A percentile compares a stretch with the other conserved stretches of the same genome.
Evolutionary conservation across 225 moss, liverwort and hornwort species (phyloP).

Genomic region (Anthoceros angustus): DNA sequence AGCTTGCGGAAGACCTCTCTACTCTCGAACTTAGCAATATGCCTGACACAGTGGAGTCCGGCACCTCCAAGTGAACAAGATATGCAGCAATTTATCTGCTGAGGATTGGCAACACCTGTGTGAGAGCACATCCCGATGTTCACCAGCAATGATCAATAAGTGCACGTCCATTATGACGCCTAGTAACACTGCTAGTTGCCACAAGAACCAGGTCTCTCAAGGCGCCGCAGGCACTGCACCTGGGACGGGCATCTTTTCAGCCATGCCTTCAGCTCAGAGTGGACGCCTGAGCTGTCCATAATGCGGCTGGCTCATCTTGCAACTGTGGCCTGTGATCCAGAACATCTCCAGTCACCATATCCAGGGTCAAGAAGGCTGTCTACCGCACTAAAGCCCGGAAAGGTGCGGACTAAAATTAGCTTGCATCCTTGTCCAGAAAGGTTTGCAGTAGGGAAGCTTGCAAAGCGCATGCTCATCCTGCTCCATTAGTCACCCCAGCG

Average conservation of each 20-base stretch:
- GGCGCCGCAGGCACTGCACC: background rate
- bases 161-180: background rate
- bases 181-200: background rate
- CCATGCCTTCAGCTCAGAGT: background rate
- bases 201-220: background rate
- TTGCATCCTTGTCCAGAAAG: background rate
- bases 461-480: no score
- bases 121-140: background rate
- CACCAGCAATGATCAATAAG: background rate
- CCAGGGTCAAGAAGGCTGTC: background rate
- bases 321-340: background rate
- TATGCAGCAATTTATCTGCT: background rate
- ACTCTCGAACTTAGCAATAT: background rate
- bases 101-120: background rate
- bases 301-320: background rate
- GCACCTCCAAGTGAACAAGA: background rate
- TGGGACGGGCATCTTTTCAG: constrained; percentile 1
- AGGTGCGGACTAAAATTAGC: background rate
- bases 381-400: background rate
- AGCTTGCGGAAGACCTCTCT: no score
- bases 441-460: no score
- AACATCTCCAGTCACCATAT: background rate
- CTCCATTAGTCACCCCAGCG: no score
- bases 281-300: background rate
- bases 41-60: background rate